Conservation (phyloP, 352 stramenopile species). For the Pseudoperonospora humuli region DNA sequence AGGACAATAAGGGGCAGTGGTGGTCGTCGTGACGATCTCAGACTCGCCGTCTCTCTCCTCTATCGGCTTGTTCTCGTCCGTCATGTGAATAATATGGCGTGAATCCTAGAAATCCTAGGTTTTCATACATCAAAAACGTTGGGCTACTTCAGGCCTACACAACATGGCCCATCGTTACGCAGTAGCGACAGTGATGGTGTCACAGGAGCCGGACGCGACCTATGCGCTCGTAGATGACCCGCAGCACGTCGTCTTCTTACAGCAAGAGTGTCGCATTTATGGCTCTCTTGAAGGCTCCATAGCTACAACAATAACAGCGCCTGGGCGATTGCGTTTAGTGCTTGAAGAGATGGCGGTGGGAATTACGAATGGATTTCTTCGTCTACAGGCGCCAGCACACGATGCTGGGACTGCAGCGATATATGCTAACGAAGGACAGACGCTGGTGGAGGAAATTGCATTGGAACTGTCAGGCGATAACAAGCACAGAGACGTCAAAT, state of each 20-base stretch:
- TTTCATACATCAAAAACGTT: no score
- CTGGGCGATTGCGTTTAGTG: conserved; percentile 26
- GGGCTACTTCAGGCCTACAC: no score
- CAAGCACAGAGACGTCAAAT: neutral
- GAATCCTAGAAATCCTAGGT: no score
- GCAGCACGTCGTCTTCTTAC: conserved; percentile 10
- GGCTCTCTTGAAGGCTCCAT: conserved; percentile 13
- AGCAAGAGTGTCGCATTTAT: conserved; percentile 21
- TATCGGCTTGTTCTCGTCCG: conserved; percentile 12
- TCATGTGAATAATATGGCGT: conserved; percentile 10
- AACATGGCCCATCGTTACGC: neutral
- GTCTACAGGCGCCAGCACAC: conserved; percentile 10
- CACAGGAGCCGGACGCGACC: conserved; percentile 6
- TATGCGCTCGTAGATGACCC: conserved; percentile 23
- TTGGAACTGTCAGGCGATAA: conserved; percentile 6
- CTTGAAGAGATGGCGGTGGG: conserved; percentile 44
- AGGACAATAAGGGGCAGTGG: neutral
- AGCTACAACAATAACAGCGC: neutral
- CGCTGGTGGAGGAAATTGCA: conserved; percentile 5
- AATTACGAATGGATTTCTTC: conserved; percentile 29
- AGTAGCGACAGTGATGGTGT: conserved; percentile 9
- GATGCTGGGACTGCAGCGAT: neutral
- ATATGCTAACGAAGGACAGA: neutral
- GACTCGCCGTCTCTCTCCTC: conserved; percentile 13
- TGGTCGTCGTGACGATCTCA: conserved; percentile 7